These are phyloP conservation scores for Nematodospora anomalae DNA, from an alignment of 1,139 yeast genomes.

Conservation along the genomic window DNA sequence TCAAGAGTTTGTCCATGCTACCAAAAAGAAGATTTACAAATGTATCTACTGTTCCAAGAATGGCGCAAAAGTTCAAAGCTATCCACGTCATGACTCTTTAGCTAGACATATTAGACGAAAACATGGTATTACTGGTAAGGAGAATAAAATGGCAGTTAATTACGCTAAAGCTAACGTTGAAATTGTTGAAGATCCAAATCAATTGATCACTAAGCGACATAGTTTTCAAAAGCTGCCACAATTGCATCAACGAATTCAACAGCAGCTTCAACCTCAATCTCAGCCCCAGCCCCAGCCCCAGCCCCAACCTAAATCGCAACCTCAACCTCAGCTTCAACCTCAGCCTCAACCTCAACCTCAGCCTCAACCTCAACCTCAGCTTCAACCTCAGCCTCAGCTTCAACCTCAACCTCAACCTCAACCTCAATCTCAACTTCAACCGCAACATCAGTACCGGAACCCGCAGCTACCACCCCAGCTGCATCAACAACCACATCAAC, in stretches of 20 bases:
- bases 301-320: slow-evolving; percentile 4
- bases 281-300: slow-evolving; percentile 13
- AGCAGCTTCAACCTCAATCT: slow-evolving; percentile 9
- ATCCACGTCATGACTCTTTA: slow-evolving; percentile 48
- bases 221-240: slow-evolving; percentile 6
- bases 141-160: slow-evolving; percentile 48
- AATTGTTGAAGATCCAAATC: slow-evolving; percentile 32
- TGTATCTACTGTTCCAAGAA: slow-evolving; percentile 43
- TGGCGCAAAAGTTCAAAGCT: slow-evolving; percentile 42
- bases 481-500: not conserved
- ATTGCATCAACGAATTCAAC: slow-evolving; percentile 8
- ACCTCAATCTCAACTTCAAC: slow-evolving; percentile 9
- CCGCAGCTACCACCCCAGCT: slow-evolving; percentile 8
- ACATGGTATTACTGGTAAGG: slow-evolving; percentile 49
- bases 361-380: not conserved
- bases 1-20: slow-evolving; percentile 51
- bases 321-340: not conserved
- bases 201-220: slow-evolving; percentile 8
- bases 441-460: slow-evolving; percentile 12
- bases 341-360: not conserved
- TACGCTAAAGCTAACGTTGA: slow-evolving; percentile 49
- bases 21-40: slow-evolving; percentile 44
- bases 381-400: not conserved
- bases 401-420: not conserved
- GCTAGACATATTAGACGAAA: slow-evolving; percentile 48